Evolutionary conservation across 768 basidiomycete species (phyloP), one percentile per base, ranked within the genome.

Genomic region (Suillus decipiens): DNA sequence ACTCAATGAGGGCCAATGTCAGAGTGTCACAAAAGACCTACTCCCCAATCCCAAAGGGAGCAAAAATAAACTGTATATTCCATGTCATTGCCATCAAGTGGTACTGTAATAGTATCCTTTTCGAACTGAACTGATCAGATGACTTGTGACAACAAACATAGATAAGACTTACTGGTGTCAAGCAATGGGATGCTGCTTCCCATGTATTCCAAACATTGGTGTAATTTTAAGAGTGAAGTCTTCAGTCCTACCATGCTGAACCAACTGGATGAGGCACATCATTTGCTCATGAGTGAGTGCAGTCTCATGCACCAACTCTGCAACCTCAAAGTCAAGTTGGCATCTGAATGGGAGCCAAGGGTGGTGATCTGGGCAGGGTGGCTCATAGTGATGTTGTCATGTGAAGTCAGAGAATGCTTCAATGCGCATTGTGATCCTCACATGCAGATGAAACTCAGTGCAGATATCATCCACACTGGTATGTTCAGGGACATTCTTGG

Each of bases 321-420:
- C 68, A 60, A 79, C 67, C 34, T 74, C 68, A 63, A 78, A 78
- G 56, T 79, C 72, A 9, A 69, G 33, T 5, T 63, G 62, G 1
- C 70, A 70, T 5, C 37, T 33, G 50, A 77, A 78, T 5, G 77
- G 77, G 0, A 60, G 42, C 75, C 75, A 80, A 0, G 75, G 77
- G 36, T 69, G 54, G 22, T 45, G 31, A 8, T 63, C 62, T n/a
- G 62, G 53, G 22, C 47, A 42, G n/a, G 36, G 56, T 9, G 28
- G 31, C 36, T 42, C 48, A 7, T 28, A 33, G 6, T 28, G 10
- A 17, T 60, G 63, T 0, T 51, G 28, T 28, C 12, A 19, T 8
- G 28, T 17, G 48, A 70, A 72, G 1, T 73, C 66, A 7, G 65
- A 53, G 43, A 71, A 73, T 24, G 37, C 60, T 7, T 66, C 17